Conservation (phyloP, 2,329 filamentous ascomycete genomes). For the Aspergillus awamori region DNA sequence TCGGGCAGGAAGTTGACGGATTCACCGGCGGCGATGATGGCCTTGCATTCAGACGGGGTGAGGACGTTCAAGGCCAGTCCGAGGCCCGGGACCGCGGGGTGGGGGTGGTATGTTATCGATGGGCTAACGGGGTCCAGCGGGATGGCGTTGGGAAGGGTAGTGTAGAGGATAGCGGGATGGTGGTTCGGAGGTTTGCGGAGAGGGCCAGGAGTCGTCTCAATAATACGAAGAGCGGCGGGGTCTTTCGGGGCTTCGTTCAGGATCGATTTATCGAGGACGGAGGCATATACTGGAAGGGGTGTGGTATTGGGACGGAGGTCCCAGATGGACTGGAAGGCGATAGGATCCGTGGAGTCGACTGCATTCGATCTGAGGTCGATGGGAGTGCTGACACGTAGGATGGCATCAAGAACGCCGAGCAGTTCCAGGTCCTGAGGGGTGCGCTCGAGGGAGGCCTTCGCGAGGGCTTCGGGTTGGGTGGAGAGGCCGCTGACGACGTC, state of each 20-base stretch:
- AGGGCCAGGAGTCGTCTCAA: conserved; percentile 64
- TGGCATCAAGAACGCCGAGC: conserved; percentile 64
- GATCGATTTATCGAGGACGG: conserved; percentile 62
- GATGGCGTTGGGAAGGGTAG: conserved; percentile 61
- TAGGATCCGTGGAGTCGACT: conserved; percentile 48
- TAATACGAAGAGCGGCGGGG: conserved; percentile 52
- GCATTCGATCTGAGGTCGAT: conserved; percentile 51
- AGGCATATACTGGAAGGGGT: conserved; percentile 56
- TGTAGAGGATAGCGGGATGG: conserved; percentile 67
- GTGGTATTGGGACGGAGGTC: conserved; percentile 54
- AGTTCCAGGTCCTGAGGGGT: conserved; percentile 56
- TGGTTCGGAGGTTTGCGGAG: conserved; percentile 69
- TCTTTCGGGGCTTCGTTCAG: conserved; percentile 39
- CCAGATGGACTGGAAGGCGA: conserved; percentile 64
- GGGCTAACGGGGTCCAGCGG: conserved; percentile 51
- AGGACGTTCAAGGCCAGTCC: conserved; percentile 64
- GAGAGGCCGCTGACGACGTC: conserved; percentile 69
- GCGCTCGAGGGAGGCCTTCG: conserved; percentile 20
- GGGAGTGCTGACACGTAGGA: conserved; percentile 65
- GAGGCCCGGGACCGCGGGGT: conserved; percentile 65
- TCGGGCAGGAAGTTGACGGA: conserved; percentile 68
- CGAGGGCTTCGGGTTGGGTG: conserved; percentile 54
- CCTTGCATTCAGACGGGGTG: conserved; percentile 62
- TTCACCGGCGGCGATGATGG: conserved; percentile 69
- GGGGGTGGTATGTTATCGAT: conserved; percentile 58